These are phyloP conservation scores for Zopfochytrium polystomum DNA, from an alignment of 371 early-diverging fungal species.

Conservation along the genomic window DNA sequence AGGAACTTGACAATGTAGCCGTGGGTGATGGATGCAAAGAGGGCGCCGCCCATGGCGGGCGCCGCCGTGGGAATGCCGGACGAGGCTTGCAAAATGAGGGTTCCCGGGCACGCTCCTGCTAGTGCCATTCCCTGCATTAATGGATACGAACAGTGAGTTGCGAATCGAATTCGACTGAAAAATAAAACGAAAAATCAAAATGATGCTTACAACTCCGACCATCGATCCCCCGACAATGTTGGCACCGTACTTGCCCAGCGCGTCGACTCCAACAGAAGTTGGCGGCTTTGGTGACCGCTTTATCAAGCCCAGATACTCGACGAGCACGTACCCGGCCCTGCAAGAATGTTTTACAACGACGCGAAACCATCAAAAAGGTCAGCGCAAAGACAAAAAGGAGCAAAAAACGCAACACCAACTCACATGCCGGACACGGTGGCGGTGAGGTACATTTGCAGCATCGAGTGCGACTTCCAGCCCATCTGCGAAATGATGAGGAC, in stretches of 20 bases:
- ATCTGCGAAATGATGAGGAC: conserved; percentile 30
- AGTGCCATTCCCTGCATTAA: conserved; percentile 30
- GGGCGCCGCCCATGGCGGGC: conserved; percentile 14
- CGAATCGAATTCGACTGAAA: too few relatives aligned
- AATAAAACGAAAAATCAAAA: conserved; percentile 5
- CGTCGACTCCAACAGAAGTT: background rate
- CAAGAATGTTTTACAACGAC: background rate
- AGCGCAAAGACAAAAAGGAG: background rate
- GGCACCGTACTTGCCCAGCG: conserved; percentile 4
- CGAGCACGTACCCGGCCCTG: background rate
- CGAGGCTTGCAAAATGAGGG: conserved; percentile 29
- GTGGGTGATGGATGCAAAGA: conserved; percentile 17
- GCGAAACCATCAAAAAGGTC: background rate
- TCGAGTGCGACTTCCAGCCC: conserved; percentile 21
- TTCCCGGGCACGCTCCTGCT: conserved; percentile 38
- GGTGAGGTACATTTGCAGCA: conserved; percentile 33
- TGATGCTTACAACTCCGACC: conserved; percentile 16
- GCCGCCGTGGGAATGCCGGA: conserved; percentile 17
- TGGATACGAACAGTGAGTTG: too few relatives aligned
- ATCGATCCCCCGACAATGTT: conserved; percentile 24
- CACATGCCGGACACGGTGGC: conserved; percentile 23
- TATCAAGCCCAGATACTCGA: conserved; percentile 15
- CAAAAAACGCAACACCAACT: background rate
- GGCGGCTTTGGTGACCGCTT: conserved; percentile 16
- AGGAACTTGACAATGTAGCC: conserved; percentile 18